These are phyloP conservation scores for Colletotrichum acutatum DNA, from an alignment of 2,329 filamentous ascomycete species.

Conservation along the genomic window DNA sequence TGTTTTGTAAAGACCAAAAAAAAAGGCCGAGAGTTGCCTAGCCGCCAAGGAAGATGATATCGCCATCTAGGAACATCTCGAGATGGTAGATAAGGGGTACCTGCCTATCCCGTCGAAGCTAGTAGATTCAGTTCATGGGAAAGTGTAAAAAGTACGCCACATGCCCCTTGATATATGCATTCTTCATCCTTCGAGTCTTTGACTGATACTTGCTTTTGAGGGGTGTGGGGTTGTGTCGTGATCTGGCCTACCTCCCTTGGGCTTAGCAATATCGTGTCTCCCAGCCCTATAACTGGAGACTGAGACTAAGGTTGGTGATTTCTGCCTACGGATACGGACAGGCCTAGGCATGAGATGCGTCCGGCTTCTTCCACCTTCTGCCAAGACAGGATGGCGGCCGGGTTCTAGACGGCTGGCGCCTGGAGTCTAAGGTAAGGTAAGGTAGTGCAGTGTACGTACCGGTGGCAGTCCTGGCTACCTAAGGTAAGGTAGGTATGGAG, in stretches of 20 bases:
- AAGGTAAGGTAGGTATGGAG: too few relatives aligned
- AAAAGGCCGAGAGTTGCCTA: neutral
- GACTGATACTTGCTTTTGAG: neutral
- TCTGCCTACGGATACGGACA: too few relatives aligned
- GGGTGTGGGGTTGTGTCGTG: neutral
- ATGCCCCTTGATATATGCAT: neutral
- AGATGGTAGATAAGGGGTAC: neutral
- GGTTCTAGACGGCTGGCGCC: neutral
- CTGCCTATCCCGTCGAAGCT: neutral
- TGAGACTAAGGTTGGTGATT: neutral
- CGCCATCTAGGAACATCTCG: neutral
- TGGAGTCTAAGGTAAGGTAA: neutral
- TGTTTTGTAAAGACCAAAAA: neutral
- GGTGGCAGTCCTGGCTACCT: too few relatives aligned
- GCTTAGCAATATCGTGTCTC: neutral
- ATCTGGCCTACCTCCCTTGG: neutral
- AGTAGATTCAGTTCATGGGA: neutral
- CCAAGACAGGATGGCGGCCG: neutral
- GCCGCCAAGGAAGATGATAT: neutral
- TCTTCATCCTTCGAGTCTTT: neutral
- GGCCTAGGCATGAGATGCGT: neutral
- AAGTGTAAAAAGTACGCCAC: neutral
- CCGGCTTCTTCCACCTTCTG: neutral
- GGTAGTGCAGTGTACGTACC: too few relatives aligned
- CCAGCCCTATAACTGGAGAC: slow-evolving; percentile 17